These are phyloP conservation scores for Cutaneotrichosporon sp. DNA, from an alignment of 1,284 basidiomycete species.

Conservation along the genomic window DNA sequence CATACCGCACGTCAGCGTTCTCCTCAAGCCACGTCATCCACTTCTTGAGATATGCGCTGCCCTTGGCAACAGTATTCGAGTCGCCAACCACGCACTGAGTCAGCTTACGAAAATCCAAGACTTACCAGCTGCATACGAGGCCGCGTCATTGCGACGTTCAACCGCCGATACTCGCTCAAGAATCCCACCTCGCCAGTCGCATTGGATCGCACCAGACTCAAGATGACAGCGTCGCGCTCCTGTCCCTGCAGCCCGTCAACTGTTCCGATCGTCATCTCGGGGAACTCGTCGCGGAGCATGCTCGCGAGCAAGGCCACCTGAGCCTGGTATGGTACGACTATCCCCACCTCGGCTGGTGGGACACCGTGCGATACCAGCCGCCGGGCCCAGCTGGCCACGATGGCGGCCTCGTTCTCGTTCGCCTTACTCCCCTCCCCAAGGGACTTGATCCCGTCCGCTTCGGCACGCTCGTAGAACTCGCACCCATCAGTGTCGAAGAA, in stretches of 20 bases:
- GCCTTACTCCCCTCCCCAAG: slow-evolving; percentile 78
- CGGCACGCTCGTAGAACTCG: slow-evolving; percentile 77
- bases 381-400: slow-evolving; percentile 78
- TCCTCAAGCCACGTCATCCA: slow-evolving; percentile 89
- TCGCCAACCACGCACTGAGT: slow-evolving; percentile 85
- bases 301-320: slow-evolving; percentile 79
- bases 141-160: slow-evolving; percentile 95
- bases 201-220: slow-evolving; percentile 85
- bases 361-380: slow-evolving; percentile 74
- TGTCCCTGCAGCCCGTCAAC: slow-evolving; percentile 93
- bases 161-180: slow-evolving; percentile 78
- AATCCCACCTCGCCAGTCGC: slow-evolving; percentile 82
- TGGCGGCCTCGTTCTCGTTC: slow-evolving; percentile 88
- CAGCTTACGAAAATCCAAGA: not conserved
- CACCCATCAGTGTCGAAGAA: slow-evolving; percentile 94
- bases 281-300: slow-evolving; percentile 68
- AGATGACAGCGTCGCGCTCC: slow-evolving; percentile 72
- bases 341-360: slow-evolving; percentile 71
- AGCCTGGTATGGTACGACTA: slow-evolving; percentile 94
- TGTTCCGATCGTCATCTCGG: slow-evolving; percentile 78
- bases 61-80: slow-evolving; percentile 79
- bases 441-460: slow-evolving; percentile 42
- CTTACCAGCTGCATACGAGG: slow-evolving; percentile 82
- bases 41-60: slow-evolving; percentile 74
- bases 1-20: slow-evolving; percentile 83